These are phyloP conservation scores for Austroboletus eburneus DNA, from an alignment of 768 basidiomycete genomes.

Conservation along the genomic window DNA sequence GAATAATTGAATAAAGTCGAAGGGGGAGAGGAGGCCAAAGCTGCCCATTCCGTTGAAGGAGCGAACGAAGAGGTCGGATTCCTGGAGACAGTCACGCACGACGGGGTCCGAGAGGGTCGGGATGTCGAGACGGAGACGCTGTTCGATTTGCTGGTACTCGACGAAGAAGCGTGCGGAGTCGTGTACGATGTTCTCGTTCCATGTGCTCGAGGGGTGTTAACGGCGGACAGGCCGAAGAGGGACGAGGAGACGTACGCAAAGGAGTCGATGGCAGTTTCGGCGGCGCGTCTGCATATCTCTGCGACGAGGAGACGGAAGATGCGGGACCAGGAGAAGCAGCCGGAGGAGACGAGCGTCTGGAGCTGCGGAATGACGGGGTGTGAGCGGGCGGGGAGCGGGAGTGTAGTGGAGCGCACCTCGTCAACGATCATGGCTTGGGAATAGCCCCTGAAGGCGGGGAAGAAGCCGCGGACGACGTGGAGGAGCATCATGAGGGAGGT, in stretches of 20 bases:
- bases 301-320: slow-evolving; percentile 54
- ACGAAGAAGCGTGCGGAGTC: slow-evolving; percentile 70
- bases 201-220: slow-evolving; percentile 39
- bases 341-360: slow-evolving; percentile 64
- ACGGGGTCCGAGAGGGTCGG: slow-evolving; percentile 73
- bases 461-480: slow-evolving; percentile 67
- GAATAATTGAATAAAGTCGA: slow-evolving; percentile 73
- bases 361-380: slow-evolving; percentile 42
- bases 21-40: slow-evolving; percentile 75
- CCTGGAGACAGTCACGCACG: slow-evolving; percentile 75
- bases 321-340: slow-evolving; percentile 66
- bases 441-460: slow-evolving; percentile 81
- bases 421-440: slow-evolving; percentile 84
- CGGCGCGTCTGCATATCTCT: slow-evolving; percentile 60
- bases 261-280: slow-evolving; percentile 64
- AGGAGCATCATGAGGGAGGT: slow-evolving; percentile 67
- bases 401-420: slow-evolving; percentile 48
- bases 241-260: slow-evolving; percentile 57
- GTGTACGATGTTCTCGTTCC: slow-evolving; percentile 71
- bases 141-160: slow-evolving; percentile 75
- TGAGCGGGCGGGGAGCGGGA: background rate
- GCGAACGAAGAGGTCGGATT: slow-evolving; percentile 80
- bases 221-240: slow-evolving; percentile 10
- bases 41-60: slow-evolving; percentile 72
- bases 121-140: slow-evolving; percentile 71